phyloP scores from a whole-genome alignment of 306 rosid species.

The Trifolium pratense region DNA sequence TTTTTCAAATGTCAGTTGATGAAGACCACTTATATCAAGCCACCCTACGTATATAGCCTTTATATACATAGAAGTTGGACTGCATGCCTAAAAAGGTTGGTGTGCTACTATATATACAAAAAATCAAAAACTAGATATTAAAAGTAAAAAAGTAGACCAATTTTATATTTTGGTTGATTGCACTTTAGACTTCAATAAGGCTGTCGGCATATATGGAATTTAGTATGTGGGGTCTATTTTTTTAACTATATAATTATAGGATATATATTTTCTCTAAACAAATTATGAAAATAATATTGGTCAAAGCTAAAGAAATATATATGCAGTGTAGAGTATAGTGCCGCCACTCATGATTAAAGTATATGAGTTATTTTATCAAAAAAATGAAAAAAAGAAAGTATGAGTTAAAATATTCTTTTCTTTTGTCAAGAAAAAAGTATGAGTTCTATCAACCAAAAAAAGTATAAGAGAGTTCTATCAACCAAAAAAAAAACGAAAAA shows the following conservation, averaged over 20 bases:
- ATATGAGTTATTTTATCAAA: not conserved
- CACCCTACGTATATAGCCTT: slow-evolving; percentile 16
- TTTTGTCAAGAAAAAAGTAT: too few relatives aligned
- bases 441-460: too few relatives aligned
- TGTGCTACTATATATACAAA: not conserved
- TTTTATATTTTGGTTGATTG: slow-evolving; percentile 37
- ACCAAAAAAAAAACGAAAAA: too few relatives aligned
- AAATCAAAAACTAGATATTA: not conserved
- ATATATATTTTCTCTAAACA: not conserved
- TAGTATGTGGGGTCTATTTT: not conserved
- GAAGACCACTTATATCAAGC: not conserved
- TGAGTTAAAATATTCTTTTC: too few relatives aligned
- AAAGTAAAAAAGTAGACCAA: slow-evolving; percentile 24
- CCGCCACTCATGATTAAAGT: not conserved
- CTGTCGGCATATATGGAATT: slow-evolving; percentile 11
- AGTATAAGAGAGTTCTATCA: too few relatives aligned
- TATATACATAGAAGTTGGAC: slow-evolving; percentile 35
- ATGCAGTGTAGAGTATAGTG: not conserved
- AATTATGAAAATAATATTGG: not conserved
- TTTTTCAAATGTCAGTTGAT: not conserved
- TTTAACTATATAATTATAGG: not conserved
- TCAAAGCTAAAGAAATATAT: not conserved
- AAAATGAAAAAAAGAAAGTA: too few relatives aligned
- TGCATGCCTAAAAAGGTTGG: slow-evolving; percentile 45
- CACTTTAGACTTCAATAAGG: slow-evolving; percentile 8